Base-by-base conservation (phyloP, 2,329 filamentous ascomycete genomes). In the Epichloe sp. region DNA sequence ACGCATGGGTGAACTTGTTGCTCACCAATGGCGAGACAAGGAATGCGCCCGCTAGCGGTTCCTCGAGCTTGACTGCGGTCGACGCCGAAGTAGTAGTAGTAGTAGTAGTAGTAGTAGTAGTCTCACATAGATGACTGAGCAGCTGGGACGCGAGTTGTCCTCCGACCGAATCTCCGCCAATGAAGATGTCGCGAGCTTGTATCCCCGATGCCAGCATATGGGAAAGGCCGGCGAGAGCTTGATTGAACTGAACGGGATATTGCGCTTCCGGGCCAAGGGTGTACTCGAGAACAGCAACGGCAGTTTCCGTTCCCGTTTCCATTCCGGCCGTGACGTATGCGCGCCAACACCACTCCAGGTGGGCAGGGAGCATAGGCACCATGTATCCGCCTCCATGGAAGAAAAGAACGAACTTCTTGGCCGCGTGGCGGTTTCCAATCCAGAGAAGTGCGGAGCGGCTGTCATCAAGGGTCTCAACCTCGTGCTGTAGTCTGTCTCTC, bases 81-180 rank as follows among this genome's bases (percentile, higher is more conserved):
- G 44, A 26, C 1, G 57, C 55, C 23, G 23, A 0, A 23, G 23
- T 23, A 23, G 23, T 23, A 23, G 19, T 19, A 19, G n/a, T 42
- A 1, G 62, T 58, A 41, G 62, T 58, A 2, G 62, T 57, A 0
- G n/a, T 42, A 1, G 61, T 58, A 41, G 62, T 58, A 2, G 62
- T 57, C 37, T 63, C 57, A n/a, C 64, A 34, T 4, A 66, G 35
- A 47, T 66, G 63, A 3, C 57, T 47, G 11, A 68, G 49, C 23
- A 68, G 23, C 53, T 64, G 62, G 8, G 56, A 56, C 5, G 62
- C 57, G 31, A 68, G 51, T 44, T 65, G 65, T 2, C 59, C 65
- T 7, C 65, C 65, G 0, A 62, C 63, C 35, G 64, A 66, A 43
- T 68, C 65, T 8, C 65, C 65, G 3, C 63, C 65, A 11, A 68